These are phyloP conservation scores for Casuarina cunninghamiana DNA, from an alignment of 306 rosid species.

Conservation along the genomic window DNA sequence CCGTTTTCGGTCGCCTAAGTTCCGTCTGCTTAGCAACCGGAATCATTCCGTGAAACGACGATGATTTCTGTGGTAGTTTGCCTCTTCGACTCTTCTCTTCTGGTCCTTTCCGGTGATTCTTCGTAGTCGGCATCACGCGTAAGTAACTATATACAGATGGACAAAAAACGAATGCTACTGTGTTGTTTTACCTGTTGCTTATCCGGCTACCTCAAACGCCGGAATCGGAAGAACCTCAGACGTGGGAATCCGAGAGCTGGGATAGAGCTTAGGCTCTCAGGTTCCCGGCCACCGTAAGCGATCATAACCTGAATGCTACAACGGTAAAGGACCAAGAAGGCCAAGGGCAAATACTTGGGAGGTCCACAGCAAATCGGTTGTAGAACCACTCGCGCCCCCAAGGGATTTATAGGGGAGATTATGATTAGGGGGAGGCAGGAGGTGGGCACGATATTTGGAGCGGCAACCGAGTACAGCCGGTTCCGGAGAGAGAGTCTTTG, in stretches of 20 bases:
- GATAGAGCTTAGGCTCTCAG: slow-evolving; percentile 55
- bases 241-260: slow-evolving; percentile 70
- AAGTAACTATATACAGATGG: not conserved
- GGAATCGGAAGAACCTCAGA: slow-evolving; percentile 47
- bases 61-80: slow-evolving; percentile 46
- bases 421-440: not conserved
- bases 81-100: slow-evolving; percentile 54
- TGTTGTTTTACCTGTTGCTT: not conserved
- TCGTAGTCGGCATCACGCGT: slow-evolving; percentile 58
- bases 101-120: slow-evolving; percentile 44
- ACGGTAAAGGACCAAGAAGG: slow-evolving; percentile 19
- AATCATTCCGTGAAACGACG: slow-evolving; percentile 56
- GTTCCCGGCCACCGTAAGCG: slow-evolving; percentile 34
- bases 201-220: slow-evolving; percentile 49
- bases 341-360: not conserved
- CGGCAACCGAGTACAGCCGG: slow-evolving; percentile 29
- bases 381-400: not conserved
- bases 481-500: not conserved
- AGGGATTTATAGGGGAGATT: slow-evolving; percentile 18
- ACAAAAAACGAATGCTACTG: not conserved
- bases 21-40: not conserved
- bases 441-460: not conserved
- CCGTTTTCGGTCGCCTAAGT: slow-evolving; percentile 73
- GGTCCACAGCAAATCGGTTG: not conserved
- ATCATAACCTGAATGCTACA: slow-evolving; percentile 44